Evolutionary conservation across 305 asterid species (phyloP).

Genomic region (Plantago rigida): DNA sequence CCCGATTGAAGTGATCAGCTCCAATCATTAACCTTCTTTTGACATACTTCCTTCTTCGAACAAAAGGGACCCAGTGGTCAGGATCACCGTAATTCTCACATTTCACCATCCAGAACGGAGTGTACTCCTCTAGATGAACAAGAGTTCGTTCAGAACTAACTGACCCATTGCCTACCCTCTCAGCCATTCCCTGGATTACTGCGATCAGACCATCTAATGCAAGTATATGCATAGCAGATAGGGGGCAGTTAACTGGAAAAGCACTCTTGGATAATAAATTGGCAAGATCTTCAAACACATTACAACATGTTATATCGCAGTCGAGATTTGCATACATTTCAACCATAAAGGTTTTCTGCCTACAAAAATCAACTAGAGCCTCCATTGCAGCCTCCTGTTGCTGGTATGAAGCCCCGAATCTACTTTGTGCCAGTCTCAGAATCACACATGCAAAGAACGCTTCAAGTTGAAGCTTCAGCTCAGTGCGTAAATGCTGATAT

Average conservation of each 20-base stretch:
- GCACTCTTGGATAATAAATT: conserved; percentile 91
- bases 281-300: conserved; percentile 93
- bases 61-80: conserved; percentile 87
- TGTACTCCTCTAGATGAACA: conserved; percentile 65
- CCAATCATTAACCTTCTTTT: conserved; percentile 96
- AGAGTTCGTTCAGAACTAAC: conserved; percentile 54
- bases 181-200: conserved; percentile 99
- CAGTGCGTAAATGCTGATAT: conserved; percentile 73
- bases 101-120: conserved; percentile 94
- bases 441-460: conserved; percentile 96
- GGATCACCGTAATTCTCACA: conserved; percentile 81
- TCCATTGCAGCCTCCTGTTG: conserved; percentile 99
- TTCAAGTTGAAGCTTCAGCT: conserved; percentile 92
- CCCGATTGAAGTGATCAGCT: conserved; percentile 97
- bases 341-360: conserved; percentile 90
- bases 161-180: conserved; percentile 83
- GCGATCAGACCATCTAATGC: conserved; percentile 97
- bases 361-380: conserved; percentile 88
- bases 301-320: conserved; percentile 89
- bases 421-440: conserved; percentile 84
- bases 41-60: conserved; percentile 72
- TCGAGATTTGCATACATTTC: conserved; percentile 92
- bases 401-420: conserved; percentile 85
- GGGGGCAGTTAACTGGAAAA: conserved; percentile 87
- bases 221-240: conserved; percentile 94